Evolutionary conservation across 202 grass and related monocot genomes (phyloP).

Genomic region (Cymbopogon flexuosus): DNA sequence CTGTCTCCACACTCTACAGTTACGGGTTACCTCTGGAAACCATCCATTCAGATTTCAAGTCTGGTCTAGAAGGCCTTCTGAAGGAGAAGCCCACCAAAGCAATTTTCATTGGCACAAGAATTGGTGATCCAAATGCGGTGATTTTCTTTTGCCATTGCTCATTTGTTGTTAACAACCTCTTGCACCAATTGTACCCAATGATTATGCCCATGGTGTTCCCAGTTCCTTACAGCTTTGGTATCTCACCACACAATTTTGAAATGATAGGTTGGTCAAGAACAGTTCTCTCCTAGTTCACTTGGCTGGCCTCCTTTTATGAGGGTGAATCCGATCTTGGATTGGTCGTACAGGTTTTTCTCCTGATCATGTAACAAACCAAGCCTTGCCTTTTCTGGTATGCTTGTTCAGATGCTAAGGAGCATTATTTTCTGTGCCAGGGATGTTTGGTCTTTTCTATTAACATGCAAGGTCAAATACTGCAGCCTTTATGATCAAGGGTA

Average conservation of each 20-base stretch:
- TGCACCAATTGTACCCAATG: constrained; percentile 22
- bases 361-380: constrained; percentile 35
- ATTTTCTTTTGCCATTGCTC: constrained; percentile 27
- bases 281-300: constrained; percentile 91
- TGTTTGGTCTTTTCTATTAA: constrained; percentile 97
- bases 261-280: constrained; percentile 96
- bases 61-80: constrained; percentile 75
- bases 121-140: constrained; percentile 98
- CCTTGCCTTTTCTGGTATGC: constrained; percentile 5
- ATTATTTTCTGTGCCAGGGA: constrained; percentile 60
- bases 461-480: constrained; percentile 93
- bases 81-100: constrained; percentile 85
- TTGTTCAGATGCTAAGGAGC: constrained; percentile 28
- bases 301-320: constrained; percentile 99
- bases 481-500: constrained; percentile 97
- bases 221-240: constrained; percentile 9
- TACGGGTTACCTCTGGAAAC: constrained; percentile 85
- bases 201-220: constrained; percentile 3
- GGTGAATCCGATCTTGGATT: constrained; percentile 99
- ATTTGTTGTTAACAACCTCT: constrained; percentile 8
- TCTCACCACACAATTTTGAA: constrained; percentile 32
- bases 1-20: constrained; percentile 36
- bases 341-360: constrained; percentile 87
- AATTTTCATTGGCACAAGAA: constrained; percentile 98
- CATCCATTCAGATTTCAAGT: constrained; percentile 91